A percentile compares a stretch with the other conserved stretches of the same genome.
phyloP scores from a whole-genome alignment of 371 early-diverging fungal species.

The Actinomortierella wolfii region DNA sequence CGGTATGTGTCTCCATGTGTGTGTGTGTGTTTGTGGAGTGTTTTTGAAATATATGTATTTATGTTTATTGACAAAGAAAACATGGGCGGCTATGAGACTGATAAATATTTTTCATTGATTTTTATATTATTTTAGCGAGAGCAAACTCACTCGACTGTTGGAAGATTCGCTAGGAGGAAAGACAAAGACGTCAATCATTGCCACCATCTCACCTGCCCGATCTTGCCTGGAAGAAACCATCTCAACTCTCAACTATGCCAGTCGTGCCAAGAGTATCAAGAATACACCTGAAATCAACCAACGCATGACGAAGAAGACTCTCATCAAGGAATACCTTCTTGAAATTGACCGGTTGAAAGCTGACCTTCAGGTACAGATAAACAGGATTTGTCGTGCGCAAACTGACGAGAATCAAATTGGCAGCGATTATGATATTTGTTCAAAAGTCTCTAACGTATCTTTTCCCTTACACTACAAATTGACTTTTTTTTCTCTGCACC shows the following conservation, averaged over 20 bases:
- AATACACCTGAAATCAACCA: conserved; percentile 92
- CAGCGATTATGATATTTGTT: no score
- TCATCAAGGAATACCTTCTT: conserved; percentile 74
- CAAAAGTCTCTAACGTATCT: no score
- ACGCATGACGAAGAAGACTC: conserved; percentile 72
- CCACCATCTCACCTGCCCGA: conserved; percentile 86
- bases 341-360: conserved; percentile 49
- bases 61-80: background rate
- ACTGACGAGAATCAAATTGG: background rate
- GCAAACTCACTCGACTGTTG: conserved; percentile 94
- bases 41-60: background rate
- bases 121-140: conserved; percentile 62
- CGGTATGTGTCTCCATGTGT: conserved; percentile 49
- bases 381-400: background rate
- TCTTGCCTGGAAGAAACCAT: conserved; percentile 86
- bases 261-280: conserved; percentile 91
- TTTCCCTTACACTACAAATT: background rate
- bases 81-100: background rate
- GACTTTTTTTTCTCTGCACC: background rate
- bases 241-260: conserved; percentile 95
- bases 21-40: background rate
- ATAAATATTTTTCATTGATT: background rate
- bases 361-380: conserved; percentile 37
- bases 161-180: conserved; percentile 95
- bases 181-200: conserved; percentile 95